These are phyloP conservation scores for Beauveria asiatica DNA, from an alignment of 2,329 filamentous ascomycete species.

Conservation along the genomic window DNA sequence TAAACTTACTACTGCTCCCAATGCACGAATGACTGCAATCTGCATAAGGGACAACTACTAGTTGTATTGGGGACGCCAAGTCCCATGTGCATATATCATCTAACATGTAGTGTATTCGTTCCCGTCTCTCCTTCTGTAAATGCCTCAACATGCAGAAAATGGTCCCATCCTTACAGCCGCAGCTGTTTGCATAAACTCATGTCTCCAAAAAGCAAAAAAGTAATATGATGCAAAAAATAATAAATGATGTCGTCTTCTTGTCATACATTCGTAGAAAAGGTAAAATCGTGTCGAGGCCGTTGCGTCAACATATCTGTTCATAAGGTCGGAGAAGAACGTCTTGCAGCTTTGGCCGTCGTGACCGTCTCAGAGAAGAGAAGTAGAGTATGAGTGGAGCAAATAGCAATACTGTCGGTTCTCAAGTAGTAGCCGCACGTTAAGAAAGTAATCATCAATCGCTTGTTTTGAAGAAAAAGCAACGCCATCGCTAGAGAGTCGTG, in stretches of 20 bases:
- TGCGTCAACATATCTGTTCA: slow-evolving; percentile 24
- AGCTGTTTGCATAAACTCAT: background rate
- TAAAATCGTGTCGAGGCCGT: slow-evolving; percentile 29
- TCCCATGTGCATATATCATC: slow-evolving; percentile 3
- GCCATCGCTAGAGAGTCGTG: slow-evolving; percentile 18
- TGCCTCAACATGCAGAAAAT: slow-evolving; percentile 3
- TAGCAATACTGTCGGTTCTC: slow-evolving; percentile 16
- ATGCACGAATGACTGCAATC: background rate
- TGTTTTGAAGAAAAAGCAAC: slow-evolving; percentile 5
- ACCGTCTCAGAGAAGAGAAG: slow-evolving; percentile 23
- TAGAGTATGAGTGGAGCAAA: slow-evolving; percentile 23
- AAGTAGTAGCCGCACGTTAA: slow-evolving; percentile 7
- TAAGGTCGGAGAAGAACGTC: slow-evolving; percentile 22
- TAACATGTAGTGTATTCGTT: slow-evolving; percentile 7
- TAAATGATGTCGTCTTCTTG: slow-evolving; percentile 24
- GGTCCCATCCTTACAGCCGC: slow-evolving; percentile 1
- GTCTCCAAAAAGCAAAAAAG: slow-evolving; percentile 18
- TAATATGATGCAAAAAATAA: slow-evolving; percentile 13
- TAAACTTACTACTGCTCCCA: background rate
- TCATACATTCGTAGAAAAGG: slow-evolving; percentile 32
- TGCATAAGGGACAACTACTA: background rate
- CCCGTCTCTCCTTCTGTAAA: slow-evolving; percentile 7
- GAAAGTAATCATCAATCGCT: slow-evolving; percentile 8
- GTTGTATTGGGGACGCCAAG: background rate
- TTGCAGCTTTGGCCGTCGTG: slow-evolving; percentile 22